Conservation (phyloP, 345 rosid genomes). For the Raphanus sativus region DNA sequence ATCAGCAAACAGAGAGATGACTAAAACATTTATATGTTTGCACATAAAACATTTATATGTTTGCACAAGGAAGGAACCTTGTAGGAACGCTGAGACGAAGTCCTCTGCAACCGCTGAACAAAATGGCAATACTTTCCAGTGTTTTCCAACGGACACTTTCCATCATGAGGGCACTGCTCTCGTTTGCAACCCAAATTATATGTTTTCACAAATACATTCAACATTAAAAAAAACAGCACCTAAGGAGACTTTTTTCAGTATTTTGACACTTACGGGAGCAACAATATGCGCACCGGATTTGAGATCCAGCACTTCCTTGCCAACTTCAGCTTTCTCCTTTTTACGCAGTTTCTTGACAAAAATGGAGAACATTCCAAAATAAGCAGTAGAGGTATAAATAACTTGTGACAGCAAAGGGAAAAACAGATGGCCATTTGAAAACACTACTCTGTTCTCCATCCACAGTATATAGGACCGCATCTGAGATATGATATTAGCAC, state of each 20-base stretch:
- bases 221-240: neutral
- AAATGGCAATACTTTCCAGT: constrained; percentile 90
- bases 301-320: constrained; percentile 56
- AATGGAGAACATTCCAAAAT: constrained; percentile 5
- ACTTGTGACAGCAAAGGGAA: neutral
- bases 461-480: constrained; percentile 95
- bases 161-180: constrained; percentile 92
- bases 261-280: constrained; percentile 78
- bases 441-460: constrained; percentile 87
- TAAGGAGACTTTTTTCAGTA: constrained; percentile 1
- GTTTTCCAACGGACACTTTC: constrained; percentile 77
- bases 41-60: too few species aligned
- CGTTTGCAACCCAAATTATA: constrained; percentile 23
- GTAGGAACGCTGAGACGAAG: constrained; percentile 83
- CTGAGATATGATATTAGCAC: constrained; percentile 82
- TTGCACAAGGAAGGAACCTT: too few species aligned
- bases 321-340: constrained; percentile 36
- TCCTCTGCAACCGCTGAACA: constrained; percentile 91
- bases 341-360: constrained; percentile 62
- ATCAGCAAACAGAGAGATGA: constrained; percentile 4
- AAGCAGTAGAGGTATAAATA: constrained; percentile 14
- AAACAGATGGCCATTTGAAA: constrained; percentile 1
- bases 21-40: neutral
- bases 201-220: constrained; percentile 10
- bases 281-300: constrained; percentile 75